Evolutionary conservation across 345 rosid species (phyloP).

Genomic region (Salix udensis): DNA sequence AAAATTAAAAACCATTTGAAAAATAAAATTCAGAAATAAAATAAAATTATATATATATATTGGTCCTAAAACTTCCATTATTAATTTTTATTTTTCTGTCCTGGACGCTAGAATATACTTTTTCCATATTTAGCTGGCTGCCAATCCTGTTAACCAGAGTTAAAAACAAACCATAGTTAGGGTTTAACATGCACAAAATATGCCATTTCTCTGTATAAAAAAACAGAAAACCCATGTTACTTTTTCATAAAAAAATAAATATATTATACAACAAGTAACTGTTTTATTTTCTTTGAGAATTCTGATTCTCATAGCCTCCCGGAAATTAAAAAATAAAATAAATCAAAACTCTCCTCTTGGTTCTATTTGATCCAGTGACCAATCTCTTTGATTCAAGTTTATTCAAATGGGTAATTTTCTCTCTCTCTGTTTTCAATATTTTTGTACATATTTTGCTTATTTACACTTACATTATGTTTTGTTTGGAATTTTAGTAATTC

Average conservation of each 20-base stretch:
- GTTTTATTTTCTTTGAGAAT: constrained; percentile 1
- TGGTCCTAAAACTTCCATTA: background rate
- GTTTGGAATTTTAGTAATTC: background rate
- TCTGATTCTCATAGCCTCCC: background rate
- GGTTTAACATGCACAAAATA: constrained; percentile 6
- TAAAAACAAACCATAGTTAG: constrained; percentile 23
- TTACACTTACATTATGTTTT: constrained; percentile 10
- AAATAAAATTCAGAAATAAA: background rate
- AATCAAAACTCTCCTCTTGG: background rate
- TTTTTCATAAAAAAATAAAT: background rate
- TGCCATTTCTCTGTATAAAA: constrained; percentile 1
- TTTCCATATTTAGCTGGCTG: constrained; percentile 12
- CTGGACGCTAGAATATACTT: background rate
- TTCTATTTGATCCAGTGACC: constrained; percentile 1
- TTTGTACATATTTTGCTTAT: background rate
- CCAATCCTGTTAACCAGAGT: constrained; percentile 7
- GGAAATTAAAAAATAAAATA: background rate
- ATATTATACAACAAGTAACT: background rate
- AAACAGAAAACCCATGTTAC: constrained; percentile 6
- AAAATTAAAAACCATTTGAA: background rate
- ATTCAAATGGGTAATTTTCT: constrained; percentile 21
- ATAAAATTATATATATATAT: background rate
- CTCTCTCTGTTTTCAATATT: background rate
- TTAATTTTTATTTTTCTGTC: background rate
- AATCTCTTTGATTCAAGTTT: constrained; percentile 15